Evolutionary conservation across 1,284 basidiomycete species (phyloP), one percentile per base, ranked within the genome.

Genomic region (Naganishia albida): DNA sequence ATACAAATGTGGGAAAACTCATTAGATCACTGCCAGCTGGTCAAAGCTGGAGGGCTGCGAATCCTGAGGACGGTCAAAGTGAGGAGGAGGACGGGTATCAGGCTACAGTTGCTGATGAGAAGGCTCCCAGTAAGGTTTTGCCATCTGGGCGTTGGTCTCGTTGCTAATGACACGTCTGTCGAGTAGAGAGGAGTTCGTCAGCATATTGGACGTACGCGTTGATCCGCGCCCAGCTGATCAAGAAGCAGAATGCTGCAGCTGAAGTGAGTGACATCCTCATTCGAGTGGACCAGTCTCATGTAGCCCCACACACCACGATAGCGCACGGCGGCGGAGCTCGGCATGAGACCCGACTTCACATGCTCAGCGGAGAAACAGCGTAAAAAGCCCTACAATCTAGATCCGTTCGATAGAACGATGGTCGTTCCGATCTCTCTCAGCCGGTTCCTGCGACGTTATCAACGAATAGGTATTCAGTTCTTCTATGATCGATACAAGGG

Each of bases 371-470:
- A 13, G 16, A 52, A 49, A 43, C 65, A 63, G 39, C 46, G 54
- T 16, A 68, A 65, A 34, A 54, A 55, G 0, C 69, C 73, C 0
- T 70, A 70, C 13, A 13, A 25, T 0, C 70, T 79, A 1, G 75
- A 77, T 39, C 52, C 60, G 0, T 63, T 65, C 6, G 51, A 68
- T 2, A 63, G 54, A 3, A 70, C 69, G 16, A 72, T 80, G 8
- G 65, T 62, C 0, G 72, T 83, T 1, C 81, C 81, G 0, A 73
- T 75, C 0, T 63, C 75, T 0, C 80, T 83, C 72, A 83, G 82
- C 68, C 76, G 78, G 15, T 83, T 81, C 60, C 71, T 83, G 1
- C 76, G 81, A 48, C 72, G 73, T 15, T 83, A 83, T 65, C 82
- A 83, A 68, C 70, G 80, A 10, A 73, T 76, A 1, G 82, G 82